Evolutionary conservation across 2,329 filamentous ascomycete species (phyloP).

Genomic region (Penicillium sp.): DNA sequence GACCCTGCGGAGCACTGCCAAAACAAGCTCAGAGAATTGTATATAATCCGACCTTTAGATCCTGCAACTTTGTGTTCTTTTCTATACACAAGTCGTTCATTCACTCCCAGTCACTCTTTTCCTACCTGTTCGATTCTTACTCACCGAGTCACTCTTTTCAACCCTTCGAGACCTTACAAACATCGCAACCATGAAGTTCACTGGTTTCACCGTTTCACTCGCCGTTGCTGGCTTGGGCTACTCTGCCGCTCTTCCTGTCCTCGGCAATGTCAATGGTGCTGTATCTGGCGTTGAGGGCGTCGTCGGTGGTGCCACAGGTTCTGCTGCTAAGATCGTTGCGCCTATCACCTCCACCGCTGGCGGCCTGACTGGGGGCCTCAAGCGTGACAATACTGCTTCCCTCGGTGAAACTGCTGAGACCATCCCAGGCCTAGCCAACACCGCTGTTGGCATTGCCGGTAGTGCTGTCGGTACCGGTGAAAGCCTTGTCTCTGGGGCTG

Average conservation of each 20-base stretch:
- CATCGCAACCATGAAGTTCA: conserved; percentile 35
- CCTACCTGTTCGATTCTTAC: conserved; percentile 1
- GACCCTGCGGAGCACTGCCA: conserved; percentile 11
- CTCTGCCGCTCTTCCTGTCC: conserved; percentile 27
- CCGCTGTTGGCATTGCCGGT: conserved; percentile 11
- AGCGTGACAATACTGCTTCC: conserved; percentile 8
- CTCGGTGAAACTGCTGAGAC: not conserved
- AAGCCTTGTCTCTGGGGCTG: conserved; percentile 11
- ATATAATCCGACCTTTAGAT: conserved; percentile 21
- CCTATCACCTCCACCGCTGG: not conserved
- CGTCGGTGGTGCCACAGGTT: not conserved
- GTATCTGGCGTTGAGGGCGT: conserved; percentile 6
- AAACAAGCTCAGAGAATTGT: conserved; percentile 10
- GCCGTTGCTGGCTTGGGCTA: conserved; percentile 30
- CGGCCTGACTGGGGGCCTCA: not conserved
- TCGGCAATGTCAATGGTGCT: conserved; percentile 3
- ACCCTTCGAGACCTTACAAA: not conserved
- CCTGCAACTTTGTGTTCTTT: not conserved
- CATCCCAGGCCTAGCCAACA: conserved; percentile 12
- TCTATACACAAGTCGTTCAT: conserved; percentile 19
- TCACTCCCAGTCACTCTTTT: conserved; percentile 24
- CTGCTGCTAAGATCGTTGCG: not conserved
- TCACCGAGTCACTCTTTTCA: conserved; percentile 24
- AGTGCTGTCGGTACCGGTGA: conserved; percentile 15
- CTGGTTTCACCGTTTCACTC: conserved; percentile 31